A percentile compares a stretch with the other conserved stretches of the same genome.
phyloP scores from a whole-genome alignment of 331 rosid species.

The Acacia concinna region DNA sequence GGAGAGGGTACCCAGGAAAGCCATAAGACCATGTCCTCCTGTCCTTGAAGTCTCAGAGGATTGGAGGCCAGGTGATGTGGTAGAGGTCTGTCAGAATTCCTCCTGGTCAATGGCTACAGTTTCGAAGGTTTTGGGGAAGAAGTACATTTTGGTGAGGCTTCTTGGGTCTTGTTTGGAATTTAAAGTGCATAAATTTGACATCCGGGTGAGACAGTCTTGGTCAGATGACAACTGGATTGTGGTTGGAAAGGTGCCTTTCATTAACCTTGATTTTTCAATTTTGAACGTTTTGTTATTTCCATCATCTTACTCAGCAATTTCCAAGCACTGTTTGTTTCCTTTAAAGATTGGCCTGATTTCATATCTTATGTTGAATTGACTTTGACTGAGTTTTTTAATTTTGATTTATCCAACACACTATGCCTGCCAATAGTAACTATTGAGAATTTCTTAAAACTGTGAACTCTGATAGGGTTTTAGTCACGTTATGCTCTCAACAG shows the following conservation, averaged over 20 bases:
- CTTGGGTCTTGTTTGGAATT: slow-evolving; percentile 78
- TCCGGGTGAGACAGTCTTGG: slow-evolving; percentile 82
- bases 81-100: slow-evolving; percentile 69
- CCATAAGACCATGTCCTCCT: slow-evolving; percentile 82
- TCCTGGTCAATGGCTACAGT: slow-evolving; percentile 91
- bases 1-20: slow-evolving; percentile 66
- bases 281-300: neutral
- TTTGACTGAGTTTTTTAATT: slow-evolving; percentile 28
- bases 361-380: slow-evolving; percentile 5
- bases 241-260: slow-evolving; percentile 67
- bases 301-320: slow-evolving; percentile 30
- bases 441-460: slow-evolving; percentile 6
- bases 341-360: slow-evolving; percentile 8
- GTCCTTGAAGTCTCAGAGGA: slow-evolving; percentile 42
- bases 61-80: slow-evolving; percentile 78
- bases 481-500: slow-evolving; percentile 24
- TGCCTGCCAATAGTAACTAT: slow-evolving; percentile 18
- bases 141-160: slow-evolving; percentile 60
- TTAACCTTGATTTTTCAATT: slow-evolving; percentile 16
- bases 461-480: slow-evolving; percentile 20
- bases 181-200: slow-evolving; percentile 64
- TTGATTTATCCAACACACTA: slow-evolving; percentile 7
- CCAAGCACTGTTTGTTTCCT: slow-evolving; percentile 11
- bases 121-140: slow-evolving; percentile 61
- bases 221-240: slow-evolving; percentile 74